Evolutionary conservation across 768 basidiomycete genomes (phyloP).

Genomic region (Termitomyces sp.): DNA sequence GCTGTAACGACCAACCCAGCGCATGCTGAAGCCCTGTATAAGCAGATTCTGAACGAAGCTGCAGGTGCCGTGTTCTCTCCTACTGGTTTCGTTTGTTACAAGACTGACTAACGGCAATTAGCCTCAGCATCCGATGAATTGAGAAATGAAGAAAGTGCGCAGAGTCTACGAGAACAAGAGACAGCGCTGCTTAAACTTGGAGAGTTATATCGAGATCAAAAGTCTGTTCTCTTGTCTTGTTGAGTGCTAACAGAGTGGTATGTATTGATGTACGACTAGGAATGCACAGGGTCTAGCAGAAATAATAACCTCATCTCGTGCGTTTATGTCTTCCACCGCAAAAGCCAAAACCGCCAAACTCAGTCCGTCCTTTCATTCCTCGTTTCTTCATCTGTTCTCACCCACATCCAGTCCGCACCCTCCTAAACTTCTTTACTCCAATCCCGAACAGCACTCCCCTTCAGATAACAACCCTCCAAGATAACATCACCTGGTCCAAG

Average conservation of each 20-base stretch:
- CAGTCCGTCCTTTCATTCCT: slow-evolving; percentile 45
- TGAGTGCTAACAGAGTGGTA: too few species aligned
- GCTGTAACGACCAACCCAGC: slow-evolving; percentile 44
- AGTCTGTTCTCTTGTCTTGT: slow-evolving; percentile 35
- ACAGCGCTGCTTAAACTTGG: slow-evolving; percentile 82
- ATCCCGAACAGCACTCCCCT: slow-evolving; percentile 73
- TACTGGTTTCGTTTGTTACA: background rate
- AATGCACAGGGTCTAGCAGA: slow-evolving; percentile 84
- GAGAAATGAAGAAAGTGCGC: slow-evolving; percentile 16
- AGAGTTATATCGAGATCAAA: slow-evolving; percentile 81
- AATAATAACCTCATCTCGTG: slow-evolving; percentile 77
- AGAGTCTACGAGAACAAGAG: slow-evolving; percentile 77
- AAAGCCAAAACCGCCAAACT: slow-evolving; percentile 98
- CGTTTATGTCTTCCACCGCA: slow-evolving; percentile 90
- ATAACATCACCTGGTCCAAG: slow-evolving; percentile 93
- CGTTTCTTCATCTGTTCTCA: background rate
- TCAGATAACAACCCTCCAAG: slow-evolving; percentile 83
- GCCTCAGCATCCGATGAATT: background rate
- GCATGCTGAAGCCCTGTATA: slow-evolving; percentile 73
- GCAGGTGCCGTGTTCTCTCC: slow-evolving; percentile 23
- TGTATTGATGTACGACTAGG: slow-evolving; percentile 34
- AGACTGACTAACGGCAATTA: background rate
- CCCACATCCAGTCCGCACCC: slow-evolving; percentile 69
- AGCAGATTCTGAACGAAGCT: slow-evolving; percentile 54
- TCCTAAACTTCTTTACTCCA: slow-evolving; percentile 83